Base-by-base conservation (phyloP, 2,329 filamentous ascomycete species). In the Aquanectria penicillioides region DNA sequence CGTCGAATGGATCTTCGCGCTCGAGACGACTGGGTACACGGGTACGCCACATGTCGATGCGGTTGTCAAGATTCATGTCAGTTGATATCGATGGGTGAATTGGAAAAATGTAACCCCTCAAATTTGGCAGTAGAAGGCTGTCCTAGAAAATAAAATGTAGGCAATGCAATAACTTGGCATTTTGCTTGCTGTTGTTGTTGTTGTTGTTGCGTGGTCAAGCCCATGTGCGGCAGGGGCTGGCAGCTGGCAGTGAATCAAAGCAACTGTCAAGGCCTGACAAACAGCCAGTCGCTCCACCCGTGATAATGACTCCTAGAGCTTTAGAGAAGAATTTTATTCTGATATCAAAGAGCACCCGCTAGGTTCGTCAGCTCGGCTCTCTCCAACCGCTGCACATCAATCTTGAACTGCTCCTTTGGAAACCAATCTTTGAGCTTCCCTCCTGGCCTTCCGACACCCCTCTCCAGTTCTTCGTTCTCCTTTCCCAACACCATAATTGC, bases 401-500 rank as follows among this genome's bases (percentile, higher is more conserved):
- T 59, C 11, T 38, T 58, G 26, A 74, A 23, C 20, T 80, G 47
- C 36, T 80, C 75, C 5, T 26, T 18, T 0, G 79, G 79, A 36
- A 81, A 79, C 80, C 80, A 82, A 15, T 75, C 71, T 1, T 44
- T 61, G 55, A 81, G 53, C 28, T 48, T 68, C 0, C 79, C 79
- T 0, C 64, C 72, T 0, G 78, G 78, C 4, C 77, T 68, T 2
- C 79, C 79, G 3, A 70, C 63, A 1, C 59, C 68, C 7, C 61
- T 61, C 1, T 63, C 60, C 23, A 77, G 31, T 3, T 71, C 61
- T 2, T 74, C 70, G 0, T 70, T 57, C 13, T 79, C 75, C 28
- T 68, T 74, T 0, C 78, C 79, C 1, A 78, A 63, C 8, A 85
- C 68, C 80, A 83, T 82, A 3, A 80, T 61, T 1, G 74, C 82